Conservation (phyloP, 305 asterid species). For the Solanum hybrid region DNA sequence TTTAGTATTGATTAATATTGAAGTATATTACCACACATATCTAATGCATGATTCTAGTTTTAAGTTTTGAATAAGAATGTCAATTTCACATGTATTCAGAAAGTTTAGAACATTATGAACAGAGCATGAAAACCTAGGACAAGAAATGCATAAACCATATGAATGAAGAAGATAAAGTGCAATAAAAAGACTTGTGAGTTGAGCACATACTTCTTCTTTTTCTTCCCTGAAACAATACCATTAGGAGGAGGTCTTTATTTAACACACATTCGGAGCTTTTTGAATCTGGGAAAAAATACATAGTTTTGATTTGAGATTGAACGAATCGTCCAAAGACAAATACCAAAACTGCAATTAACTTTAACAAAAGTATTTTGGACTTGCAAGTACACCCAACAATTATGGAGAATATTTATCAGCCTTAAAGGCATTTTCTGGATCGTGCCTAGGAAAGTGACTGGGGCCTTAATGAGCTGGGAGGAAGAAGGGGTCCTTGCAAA, state of each 20-base stretch:
- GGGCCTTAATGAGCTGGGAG: background rate
- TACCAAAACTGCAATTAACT: background rate
- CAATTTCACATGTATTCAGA: background rate
- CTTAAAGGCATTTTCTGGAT: background rate
- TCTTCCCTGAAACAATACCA: background rate
- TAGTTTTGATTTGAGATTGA: background rate
- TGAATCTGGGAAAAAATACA: background rate
- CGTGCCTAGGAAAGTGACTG: background rate
- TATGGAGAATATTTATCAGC: background rate
- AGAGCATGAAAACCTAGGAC: background rate
- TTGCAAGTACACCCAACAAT: background rate
- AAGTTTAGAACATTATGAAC: background rate
- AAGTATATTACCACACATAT: background rate
- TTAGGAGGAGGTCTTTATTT: background rate
- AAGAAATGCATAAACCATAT: background rate
- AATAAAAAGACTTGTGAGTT: background rate
- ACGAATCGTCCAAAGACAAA: background rate
- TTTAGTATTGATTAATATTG: background rate
- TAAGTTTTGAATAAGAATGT: background rate
- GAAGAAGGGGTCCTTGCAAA: background rate
- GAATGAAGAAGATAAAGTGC: background rate
- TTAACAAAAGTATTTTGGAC: background rate
- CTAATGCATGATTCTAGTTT: background rate
- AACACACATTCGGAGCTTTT: background rate
- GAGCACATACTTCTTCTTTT: background rate